These are phyloP conservation scores for Pterula multifida DNA, from an alignment of 1,284 basidiomycete species.

Conservation along the genomic window DNA sequence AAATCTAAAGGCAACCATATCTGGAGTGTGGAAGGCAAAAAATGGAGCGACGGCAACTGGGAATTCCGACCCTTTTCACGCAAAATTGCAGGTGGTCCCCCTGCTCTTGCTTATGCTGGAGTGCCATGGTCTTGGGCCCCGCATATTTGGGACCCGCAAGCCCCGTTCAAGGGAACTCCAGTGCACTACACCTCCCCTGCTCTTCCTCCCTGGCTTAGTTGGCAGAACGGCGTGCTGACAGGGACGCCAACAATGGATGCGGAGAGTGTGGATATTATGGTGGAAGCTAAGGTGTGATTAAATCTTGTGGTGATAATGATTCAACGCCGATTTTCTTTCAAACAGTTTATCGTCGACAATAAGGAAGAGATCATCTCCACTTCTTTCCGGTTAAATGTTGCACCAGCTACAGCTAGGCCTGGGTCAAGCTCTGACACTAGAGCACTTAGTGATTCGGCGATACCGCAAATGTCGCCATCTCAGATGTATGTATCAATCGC, in stretches of 20 bases:
- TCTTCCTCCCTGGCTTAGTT: constrained; percentile 79
- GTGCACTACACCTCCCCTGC: constrained; percentile 73
- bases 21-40: constrained; percentile 97
- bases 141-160: constrained; percentile 95
- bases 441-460: not conserved
- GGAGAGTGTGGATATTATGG: constrained; percentile 59
- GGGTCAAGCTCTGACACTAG: constrained; percentile 14
- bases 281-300: constrained; percentile 50
- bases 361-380: constrained; percentile 67
- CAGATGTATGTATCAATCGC: not conserved
- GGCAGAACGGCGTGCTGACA: constrained; percentile 72
- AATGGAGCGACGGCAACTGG: constrained; percentile 69
- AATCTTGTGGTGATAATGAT: constrained; percentile 9
- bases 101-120: constrained; percentile 73
- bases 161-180: constrained; percentile 66
- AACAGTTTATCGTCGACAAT: constrained; percentile 59
- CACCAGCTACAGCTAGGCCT: constrained; percentile 37
- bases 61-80: constrained; percentile 87
- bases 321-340: constrained; percentile 10
- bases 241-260: constrained; percentile 65
- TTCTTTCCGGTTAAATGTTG: constrained; percentile 49
- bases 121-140: constrained; percentile 89
- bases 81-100: constrained; percentile 73
- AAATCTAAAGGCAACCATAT: constrained; percentile 99
- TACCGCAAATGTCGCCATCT: not conserved